These are phyloP conservation scores for Chaetothyriales sp. DNA, from an alignment of 2,329 filamentous ascomycete genomes.

Conservation along the genomic window DNA sequence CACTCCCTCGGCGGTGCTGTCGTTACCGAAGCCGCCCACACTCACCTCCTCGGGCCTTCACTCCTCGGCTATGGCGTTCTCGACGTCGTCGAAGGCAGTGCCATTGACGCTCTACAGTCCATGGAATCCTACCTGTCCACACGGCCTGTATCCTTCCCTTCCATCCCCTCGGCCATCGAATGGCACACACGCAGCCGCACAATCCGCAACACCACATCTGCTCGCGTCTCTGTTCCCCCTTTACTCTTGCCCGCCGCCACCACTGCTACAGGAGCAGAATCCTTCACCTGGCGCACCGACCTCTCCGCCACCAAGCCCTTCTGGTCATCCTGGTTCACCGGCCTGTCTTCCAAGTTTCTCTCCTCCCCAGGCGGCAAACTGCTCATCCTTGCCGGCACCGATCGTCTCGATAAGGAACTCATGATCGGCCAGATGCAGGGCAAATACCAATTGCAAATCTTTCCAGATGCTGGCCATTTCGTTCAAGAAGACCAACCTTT, in stretches of 20 bases:
- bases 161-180: conserved; percentile 65
- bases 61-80: conserved; percentile 79
- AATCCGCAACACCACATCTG: conserved; percentile 69
- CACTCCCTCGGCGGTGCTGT: conserved; percentile 90
- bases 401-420: conserved; percentile 77
- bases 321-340: conserved; percentile 89
- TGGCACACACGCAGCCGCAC: conserved; percentile 90
- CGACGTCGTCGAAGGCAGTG: conserved; percentile 90
- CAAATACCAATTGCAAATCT: conserved; percentile 90
- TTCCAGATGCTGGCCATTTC: conserved; percentile 91
- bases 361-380: conserved; percentile 59
- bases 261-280: conserved; percentile 35
- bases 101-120: conserved; percentile 83
- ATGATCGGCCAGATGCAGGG: conserved; percentile 98
- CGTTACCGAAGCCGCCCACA: conserved; percentile 66
- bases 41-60: conserved; percentile 49
- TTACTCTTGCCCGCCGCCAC: conserved; percentile 30
- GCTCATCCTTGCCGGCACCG: conserved; percentile 73
- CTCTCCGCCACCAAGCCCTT: conserved; percentile 71
- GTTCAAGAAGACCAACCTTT: conserved; percentile 90
- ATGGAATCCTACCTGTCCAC: conserved; percentile 88
- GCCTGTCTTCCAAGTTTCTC: conserved; percentile 78
- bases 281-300: conserved; percentile 78
- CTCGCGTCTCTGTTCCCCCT: conserved; percentile 72
- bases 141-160: conserved; percentile 65